These are phyloP conservation scores for Udeniomyces megalosporus DNA, from an alignment of 768 basidiomycete genomes.

Conservation along the genomic window DNA sequence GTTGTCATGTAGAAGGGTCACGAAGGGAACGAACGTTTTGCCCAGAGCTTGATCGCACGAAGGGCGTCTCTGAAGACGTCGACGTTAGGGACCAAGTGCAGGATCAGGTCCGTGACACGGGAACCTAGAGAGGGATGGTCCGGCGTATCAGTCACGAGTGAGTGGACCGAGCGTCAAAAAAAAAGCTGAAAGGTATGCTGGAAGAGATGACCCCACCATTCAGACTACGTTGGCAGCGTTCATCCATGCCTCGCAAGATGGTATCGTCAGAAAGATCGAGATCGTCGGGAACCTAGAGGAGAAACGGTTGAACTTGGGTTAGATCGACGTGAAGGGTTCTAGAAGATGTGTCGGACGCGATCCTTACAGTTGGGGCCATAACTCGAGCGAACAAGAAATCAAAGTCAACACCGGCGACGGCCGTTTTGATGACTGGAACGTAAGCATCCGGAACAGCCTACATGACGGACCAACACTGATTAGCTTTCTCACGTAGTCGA, in stretches of 20 bases:
- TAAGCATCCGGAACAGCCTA: conserved; percentile 94
- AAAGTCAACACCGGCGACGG: conserved; percentile 78
- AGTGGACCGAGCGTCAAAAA: too few relatives aligned
- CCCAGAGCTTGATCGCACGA: conserved; percentile 95
- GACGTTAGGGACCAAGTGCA: conserved; percentile 86
- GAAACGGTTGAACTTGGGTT: background rate
- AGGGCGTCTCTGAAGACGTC: conserved; percentile 85
- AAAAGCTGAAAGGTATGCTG: too few relatives aligned
- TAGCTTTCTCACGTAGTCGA: background rate
- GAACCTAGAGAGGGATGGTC: conserved; percentile 43
- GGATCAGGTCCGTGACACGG: conserved; percentile 85
- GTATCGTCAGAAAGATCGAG: conserved; percentile 80
- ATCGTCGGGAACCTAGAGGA: conserved; percentile 71
- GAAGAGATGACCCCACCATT: conserved; percentile 39
- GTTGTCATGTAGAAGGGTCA: too few relatives aligned
- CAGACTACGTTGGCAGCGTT: conserved; percentile 84
- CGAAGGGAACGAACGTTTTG: conserved; percentile 45
- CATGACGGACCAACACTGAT: background rate
- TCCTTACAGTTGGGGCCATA: conserved; percentile 17
- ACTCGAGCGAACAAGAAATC: conserved; percentile 72
- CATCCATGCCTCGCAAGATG: conserved; percentile 78
- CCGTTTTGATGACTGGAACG: conserved; percentile 85
- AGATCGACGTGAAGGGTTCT: background rate
- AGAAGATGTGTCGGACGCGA: too few relatives aligned
- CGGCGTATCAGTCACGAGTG: background rate